Percentiles rank a stretch among this genome's conserved stretches.
These are phyloP conservation scores for Tolypocladium amazonense DNA, from an alignment of 2,329 filamentous ascomycete genomes.

Conservation along the genomic window DNA sequence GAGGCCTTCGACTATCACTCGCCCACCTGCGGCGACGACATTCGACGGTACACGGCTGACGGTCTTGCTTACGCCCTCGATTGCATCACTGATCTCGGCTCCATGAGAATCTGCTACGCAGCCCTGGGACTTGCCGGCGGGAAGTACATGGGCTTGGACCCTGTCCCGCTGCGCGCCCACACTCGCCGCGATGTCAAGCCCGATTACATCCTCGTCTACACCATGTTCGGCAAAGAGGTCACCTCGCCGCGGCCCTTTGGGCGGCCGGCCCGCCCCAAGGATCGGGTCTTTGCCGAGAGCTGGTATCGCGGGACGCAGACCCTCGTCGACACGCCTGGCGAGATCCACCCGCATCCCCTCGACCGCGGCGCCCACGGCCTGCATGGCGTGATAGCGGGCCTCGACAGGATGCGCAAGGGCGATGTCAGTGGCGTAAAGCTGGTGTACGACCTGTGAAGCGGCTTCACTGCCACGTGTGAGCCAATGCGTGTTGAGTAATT, in stretches of 20 bases:
- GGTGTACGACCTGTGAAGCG: not conserved
- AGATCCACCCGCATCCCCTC: not conserved
- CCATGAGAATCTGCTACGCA: conserved; percentile 9
- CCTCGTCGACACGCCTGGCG: not conserved
- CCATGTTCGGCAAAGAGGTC: conserved; percentile 5
- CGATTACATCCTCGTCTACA: conserved; percentile 10
- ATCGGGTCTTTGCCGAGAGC: not conserved
- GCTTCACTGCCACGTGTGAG: not conserved
- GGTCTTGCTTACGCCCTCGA: not conserved
- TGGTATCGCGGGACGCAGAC: not conserved
- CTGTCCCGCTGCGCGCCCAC: conserved; percentile 11
- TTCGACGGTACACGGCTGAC: not conserved
- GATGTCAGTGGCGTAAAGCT: not conserved
- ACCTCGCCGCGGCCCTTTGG: not conserved
- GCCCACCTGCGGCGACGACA: not conserved
- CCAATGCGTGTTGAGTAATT: not conserved
- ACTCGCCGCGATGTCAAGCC: conserved; percentile 11
- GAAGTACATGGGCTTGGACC: conserved; percentile 9
- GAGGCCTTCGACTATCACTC: not conserved
- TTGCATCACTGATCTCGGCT: not conserved
- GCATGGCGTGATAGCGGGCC: not conserved
- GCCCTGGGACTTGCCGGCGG: conserved; percentile 7
- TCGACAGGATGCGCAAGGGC: not conserved
- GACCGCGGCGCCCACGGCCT: not conserved
- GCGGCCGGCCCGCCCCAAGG: not conserved